phyloP scores from a whole-genome alignment of 192 early-diverging fungal species.

The Gonapodya sp. region DNA sequence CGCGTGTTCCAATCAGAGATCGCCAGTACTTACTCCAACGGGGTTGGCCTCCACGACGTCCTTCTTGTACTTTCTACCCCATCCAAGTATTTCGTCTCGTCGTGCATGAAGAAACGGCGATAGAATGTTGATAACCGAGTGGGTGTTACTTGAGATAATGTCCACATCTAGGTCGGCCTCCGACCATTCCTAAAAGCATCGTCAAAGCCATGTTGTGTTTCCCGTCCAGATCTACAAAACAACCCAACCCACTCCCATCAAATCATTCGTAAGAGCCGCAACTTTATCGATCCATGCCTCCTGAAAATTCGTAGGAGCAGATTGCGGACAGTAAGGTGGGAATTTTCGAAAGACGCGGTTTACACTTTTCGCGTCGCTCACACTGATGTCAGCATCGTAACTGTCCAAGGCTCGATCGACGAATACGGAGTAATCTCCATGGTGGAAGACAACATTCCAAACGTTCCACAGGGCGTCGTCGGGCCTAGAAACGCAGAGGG shows the following conservation, averaged over 20 bases:
- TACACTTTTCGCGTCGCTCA: not conserved
- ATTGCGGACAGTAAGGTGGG: not conserved
- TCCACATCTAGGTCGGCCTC: constrained; percentile 12
- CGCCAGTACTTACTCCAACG: not conserved
- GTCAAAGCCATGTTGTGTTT: not conserved
- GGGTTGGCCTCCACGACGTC: constrained; percentile 12
- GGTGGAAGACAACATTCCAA: constrained; percentile 14
- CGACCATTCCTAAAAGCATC: not conserved
- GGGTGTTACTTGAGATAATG: constrained; percentile 14
- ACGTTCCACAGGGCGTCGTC: constrained; percentile 13
- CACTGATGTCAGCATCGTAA: constrained; percentile 6
- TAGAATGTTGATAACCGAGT: constrained; percentile 13
- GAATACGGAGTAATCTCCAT: constrained; percentile 12
- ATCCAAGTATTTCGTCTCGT: constrained; percentile 1
- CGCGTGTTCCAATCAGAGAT: not conserved
- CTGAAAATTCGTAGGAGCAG: too few relatives aligned
- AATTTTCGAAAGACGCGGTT: not conserved
- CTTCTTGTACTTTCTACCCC: constrained; percentile 8
- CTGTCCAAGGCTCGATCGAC: constrained; percentile 9
- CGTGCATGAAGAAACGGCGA: constrained; percentile 4
- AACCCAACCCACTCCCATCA: constrained; percentile 7
- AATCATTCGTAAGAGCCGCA: constrained; percentile 2
- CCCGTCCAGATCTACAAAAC: not conserved
- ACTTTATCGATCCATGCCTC: constrained; percentile 15
- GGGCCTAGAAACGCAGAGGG: not conserved